phyloP scores from a whole-genome alignment of 257 asterid genomes.

The Linaria vulgaris region DNA sequence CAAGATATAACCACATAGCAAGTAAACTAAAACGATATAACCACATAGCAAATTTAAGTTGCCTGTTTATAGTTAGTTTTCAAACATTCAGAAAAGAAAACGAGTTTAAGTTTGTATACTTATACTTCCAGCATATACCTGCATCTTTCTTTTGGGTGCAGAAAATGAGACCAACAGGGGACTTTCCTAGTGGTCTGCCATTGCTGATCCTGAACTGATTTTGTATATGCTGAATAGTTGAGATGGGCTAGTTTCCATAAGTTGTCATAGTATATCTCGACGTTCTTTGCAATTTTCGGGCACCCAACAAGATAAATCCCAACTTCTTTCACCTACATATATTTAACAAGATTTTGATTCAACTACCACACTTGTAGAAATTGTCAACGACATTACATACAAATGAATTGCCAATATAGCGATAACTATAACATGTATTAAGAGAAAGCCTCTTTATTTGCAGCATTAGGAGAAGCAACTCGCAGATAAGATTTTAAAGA shows the following conservation, averaged over 20 bases:
- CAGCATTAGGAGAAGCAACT: too few relatives aligned
- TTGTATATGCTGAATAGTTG: constrained; percentile 52
- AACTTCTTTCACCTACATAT: constrained; percentile 73
- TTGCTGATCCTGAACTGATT: constrained; percentile 51
- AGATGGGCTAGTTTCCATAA: constrained; percentile 86
- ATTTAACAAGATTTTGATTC: constrained; percentile 14
- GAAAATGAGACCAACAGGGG: constrained; percentile 87
- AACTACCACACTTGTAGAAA: constrained; percentile 21
- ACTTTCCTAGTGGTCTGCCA: constrained; percentile 75
- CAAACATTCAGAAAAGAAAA: not conserved
- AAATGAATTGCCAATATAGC: too few relatives aligned
- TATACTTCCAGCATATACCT: constrained; percentile 45
- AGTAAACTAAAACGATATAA: too few relatives aligned
- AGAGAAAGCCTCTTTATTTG: too few relatives aligned
- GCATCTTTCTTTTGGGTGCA: constrained; percentile 55
- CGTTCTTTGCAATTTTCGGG: constrained; percentile 52
- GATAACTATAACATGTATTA: too few relatives aligned
- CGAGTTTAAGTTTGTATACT: not conserved
- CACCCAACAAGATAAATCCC: constrained; percentile 78
- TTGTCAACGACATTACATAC: not conserved
- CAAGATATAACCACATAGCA: too few relatives aligned
- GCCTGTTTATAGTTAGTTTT: too few relatives aligned
- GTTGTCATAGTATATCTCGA: constrained; percentile 58
- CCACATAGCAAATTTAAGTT: too few relatives aligned
- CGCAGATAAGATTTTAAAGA: too few relatives aligned